Evolutionary conservation across 2,329 filamentous ascomycete genomes (phyloP).

Genomic region (Alternaria metachromatica): DNA sequence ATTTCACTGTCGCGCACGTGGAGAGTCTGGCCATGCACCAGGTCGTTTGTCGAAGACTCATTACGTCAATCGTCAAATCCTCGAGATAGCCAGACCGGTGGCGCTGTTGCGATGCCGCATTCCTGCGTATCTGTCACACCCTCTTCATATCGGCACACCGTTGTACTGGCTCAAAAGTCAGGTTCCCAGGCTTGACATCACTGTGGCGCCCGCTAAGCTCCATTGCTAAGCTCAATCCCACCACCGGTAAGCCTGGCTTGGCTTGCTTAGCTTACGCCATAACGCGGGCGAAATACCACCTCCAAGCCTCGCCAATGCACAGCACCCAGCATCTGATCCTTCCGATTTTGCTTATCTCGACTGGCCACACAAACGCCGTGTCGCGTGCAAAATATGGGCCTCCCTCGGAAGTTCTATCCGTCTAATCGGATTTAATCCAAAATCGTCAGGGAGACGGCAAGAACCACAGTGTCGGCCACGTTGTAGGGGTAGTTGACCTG

Average conservation of each 20-base stretch:
- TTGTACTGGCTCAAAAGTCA: not conserved
- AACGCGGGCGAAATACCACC: not conserved
- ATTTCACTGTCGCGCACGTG: not conserved
- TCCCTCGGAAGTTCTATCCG: not conserved
- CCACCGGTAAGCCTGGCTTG: constrained; percentile 10
- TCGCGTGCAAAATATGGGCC: not conserved
- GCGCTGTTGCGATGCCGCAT: not conserved
- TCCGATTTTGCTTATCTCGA: constrained; percentile 1
- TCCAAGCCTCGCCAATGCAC: constrained; percentile 12
- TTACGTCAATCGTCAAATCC: not conserved
- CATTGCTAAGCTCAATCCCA: constrained; percentile 7
- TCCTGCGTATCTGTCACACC: not conserved
- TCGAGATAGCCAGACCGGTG: not conserved
- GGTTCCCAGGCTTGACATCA: constrained; percentile 8
- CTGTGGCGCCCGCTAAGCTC: constrained; percentile 12
- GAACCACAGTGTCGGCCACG: not conserved
- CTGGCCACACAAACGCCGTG: not conserved
- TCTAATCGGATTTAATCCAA: not conserved
- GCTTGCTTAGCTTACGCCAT: constrained; percentile 15
- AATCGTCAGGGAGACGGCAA: not conserved
- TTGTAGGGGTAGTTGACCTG: not conserved
- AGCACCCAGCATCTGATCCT: not conserved
- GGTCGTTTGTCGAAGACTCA: not conserved
- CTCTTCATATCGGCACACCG: not conserved
- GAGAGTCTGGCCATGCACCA: not conserved